phyloP scores from a whole-genome alignment of 805 yeast genomes.

The Schizosaccharomyces octosporus region DNA sequence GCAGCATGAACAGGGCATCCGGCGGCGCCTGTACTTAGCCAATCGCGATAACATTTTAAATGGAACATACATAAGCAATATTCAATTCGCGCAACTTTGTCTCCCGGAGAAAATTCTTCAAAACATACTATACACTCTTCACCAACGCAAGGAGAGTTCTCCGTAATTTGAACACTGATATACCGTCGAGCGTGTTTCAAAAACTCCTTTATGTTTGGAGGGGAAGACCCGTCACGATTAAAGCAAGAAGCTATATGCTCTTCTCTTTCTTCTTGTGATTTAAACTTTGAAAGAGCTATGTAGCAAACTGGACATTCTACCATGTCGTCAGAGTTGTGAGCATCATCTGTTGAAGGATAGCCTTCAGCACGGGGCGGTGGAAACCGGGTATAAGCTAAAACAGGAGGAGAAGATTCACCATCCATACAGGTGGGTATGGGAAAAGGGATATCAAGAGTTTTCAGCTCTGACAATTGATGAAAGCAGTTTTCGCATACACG shows the following conservation, averaged over 20 bases:
- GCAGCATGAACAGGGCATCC: conserved; percentile 63
- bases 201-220: conserved; percentile 1
- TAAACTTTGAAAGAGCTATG: background rate
- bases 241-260: conserved; percentile 2
- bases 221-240: conserved; percentile 3
- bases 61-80: conserved; percentile 77
- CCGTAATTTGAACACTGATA: conserved; percentile 7
- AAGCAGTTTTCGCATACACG: background rate
- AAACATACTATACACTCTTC: conserved; percentile 85
- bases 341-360: too few species aligned
- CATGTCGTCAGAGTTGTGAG: background rate
- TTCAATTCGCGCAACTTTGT: conserved; percentile 73
- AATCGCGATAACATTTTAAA: conserved; percentile 37
- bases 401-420: background rate
- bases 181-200: conserved; percentile 4
- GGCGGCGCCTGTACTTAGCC: conserved; percentile 76
- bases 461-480: background rate
- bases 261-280: background rate
- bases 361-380: too few species aligned
- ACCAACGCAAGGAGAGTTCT: conserved; percentile 12
- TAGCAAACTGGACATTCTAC: conserved; percentile 1
- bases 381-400: too few species aligned
- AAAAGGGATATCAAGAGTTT: background rate
- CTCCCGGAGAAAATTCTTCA: conserved; percentile 68
- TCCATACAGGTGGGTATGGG: background rate